These are phyloP conservation scores for Lanmaoa rubissima DNA, from an alignment of 768 basidiomycete species.

Conservation along the genomic window DNA sequence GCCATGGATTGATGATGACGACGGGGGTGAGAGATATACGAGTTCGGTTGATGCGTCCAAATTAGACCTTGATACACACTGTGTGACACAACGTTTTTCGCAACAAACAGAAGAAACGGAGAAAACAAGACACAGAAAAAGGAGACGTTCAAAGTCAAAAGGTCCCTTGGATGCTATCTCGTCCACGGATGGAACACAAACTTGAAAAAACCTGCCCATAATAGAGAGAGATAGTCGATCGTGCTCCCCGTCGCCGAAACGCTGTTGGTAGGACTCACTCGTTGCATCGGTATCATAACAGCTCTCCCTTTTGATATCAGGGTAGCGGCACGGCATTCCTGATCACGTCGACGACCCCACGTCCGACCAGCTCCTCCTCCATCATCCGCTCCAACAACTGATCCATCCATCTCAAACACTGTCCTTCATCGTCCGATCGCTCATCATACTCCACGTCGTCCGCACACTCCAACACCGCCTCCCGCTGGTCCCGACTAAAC, in stretches of 20 bases:
- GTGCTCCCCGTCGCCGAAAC: not conserved
- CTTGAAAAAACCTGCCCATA: not conserved
- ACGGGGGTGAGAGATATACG: not conserved
- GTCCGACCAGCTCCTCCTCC: conserved; percentile 11
- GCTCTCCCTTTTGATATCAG: not conserved
- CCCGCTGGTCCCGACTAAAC: conserved; percentile 26
- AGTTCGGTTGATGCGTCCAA: not conserved
- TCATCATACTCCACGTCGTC: conserved; percentile 24
- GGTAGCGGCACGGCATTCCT: conserved; percentile 11
- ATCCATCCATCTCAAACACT: conserved; percentile 19
- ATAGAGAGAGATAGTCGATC: not conserved
- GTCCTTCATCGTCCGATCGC: not conserved
- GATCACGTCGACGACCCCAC: conserved; percentile 9
- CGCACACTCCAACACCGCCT: conserved; percentile 25
- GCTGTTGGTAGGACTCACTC: not conserved
- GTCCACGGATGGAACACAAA: not conserved
- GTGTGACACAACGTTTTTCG: not conserved
- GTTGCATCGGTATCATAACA: no score
- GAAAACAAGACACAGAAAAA: not conserved
- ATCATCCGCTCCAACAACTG: conserved; percentile 18
- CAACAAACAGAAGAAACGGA: not conserved
- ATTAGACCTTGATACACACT: not conserved
- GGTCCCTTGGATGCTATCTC: not conserved
- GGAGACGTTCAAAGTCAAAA: not conserved
- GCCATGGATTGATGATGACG: not conserved